Percentiles rank a stretch among this genome's conserved stretches.
Evolutionary conservation across 1,284 basidiomycete genomes (phyloP).

Genomic region (Psilocybe mexicana): DNA sequence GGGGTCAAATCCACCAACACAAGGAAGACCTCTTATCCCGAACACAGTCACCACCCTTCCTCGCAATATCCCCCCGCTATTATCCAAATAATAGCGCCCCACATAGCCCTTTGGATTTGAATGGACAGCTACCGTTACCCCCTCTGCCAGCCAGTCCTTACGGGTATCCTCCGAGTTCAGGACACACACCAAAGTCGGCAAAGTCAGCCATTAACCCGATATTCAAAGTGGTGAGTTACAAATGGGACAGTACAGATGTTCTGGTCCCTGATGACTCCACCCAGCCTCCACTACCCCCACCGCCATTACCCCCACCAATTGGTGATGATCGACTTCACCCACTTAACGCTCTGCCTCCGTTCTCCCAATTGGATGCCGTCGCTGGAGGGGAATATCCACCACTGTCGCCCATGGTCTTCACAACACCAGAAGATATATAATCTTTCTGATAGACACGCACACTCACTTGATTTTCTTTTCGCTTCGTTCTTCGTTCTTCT

Average conservation of each 20-base stretch:
- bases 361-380: constrained; percentile 76
- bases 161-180: constrained; percentile 44
- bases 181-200: constrained; percentile 42
- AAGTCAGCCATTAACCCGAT: constrained; percentile 83
- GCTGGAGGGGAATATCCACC: constrained; percentile 67
- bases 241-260: constrained; percentile 32
- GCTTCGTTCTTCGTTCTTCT: constrained; percentile 19
- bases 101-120: constrained; percentile 41
- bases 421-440: constrained; percentile 47
- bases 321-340: constrained; percentile 41
- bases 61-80: constrained; percentile 41
- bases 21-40: constrained; percentile 37
- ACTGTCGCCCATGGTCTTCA: constrained; percentile 72
- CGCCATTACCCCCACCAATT: constrained; percentile 42
- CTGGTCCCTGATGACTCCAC: constrained; percentile 33
- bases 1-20: constrained; percentile 53
- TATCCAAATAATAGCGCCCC: constrained; percentile 37
- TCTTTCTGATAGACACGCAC: constrained; percentile 25
- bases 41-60: constrained; percentile 41
- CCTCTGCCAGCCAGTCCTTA: constrained; percentile 50
- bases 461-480: constrained; percentile 24
- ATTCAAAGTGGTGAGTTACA: constrained; percentile 82
- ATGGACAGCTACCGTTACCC: constrained; percentile 40
- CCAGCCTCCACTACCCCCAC: constrained; percentile 55
- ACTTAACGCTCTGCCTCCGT: constrained; percentile 66